Base-by-base conservation (phyloP, 2,329 filamentous ascomycete species). In the Fusarium camptoceras region DNA sequence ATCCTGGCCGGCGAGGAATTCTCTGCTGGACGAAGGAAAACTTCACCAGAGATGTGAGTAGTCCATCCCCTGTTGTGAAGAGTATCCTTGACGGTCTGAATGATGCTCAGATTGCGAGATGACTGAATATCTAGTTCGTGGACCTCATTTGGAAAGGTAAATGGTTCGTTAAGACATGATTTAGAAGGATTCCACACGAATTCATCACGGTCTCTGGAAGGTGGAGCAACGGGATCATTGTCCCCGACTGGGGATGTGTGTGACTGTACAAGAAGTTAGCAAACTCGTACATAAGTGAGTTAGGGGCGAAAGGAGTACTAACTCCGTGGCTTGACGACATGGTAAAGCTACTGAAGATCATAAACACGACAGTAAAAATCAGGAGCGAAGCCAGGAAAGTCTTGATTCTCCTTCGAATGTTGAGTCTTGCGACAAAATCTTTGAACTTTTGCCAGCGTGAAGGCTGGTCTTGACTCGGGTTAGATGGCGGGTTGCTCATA, bases 1-100 rank as follows among this genome's bases (percentile, higher is more conserved):
- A 87, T 70, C 4, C 73, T 77, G 5, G 83, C 80, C 4, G 71
- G 59, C 1, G 79, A 78, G 5, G 76, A 78, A 25, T 72, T 28
- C 18, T 78, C 74, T 15, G 73, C 41, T 70, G 81, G 69, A 76
- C 83, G 81, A 43, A 88, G 56, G 43, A 85, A 70, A 20, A 88
- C 75, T 25, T 84, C 78, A 49, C 86, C 86, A 15, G 71, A 79
- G 48, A 87, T 75, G 9, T 76, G 76, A 34, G 85, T 80, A 8
- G 69, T 63, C 43, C 70, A 73, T 25, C 75, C 74, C 9, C 49
- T 67, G 50, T 50, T 59, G n/a, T 30, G 41, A 14, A 70, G 44
- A 3, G 63, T 69, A 3, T 74, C 70, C 20, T 74, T 65, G 12
- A 77, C 59, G n/a, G 75, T 77, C 66, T 88, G 81, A 15, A 78